Evolutionary conservation across 108 stramenopile species (phyloP).

Genomic region (Nitzschia putrida): DNA sequence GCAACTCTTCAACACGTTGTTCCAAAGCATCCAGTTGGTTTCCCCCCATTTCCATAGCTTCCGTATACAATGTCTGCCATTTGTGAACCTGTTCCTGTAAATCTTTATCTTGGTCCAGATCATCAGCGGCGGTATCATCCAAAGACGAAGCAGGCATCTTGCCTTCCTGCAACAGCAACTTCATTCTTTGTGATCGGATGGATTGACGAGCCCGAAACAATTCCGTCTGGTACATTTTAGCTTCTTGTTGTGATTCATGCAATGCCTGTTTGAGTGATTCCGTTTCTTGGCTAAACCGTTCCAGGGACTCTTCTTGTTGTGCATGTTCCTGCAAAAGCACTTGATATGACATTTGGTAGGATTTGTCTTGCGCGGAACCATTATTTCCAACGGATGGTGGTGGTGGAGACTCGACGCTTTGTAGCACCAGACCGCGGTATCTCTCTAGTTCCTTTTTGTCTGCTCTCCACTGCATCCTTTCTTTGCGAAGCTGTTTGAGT

Average conservation of each 20-base stretch:
- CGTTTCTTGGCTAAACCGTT: neutral
- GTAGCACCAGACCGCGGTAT: neutral
- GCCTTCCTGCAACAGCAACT: too few species aligned
- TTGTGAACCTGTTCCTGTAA: conserved; percentile 7
- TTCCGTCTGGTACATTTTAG: neutral
- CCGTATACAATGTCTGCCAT: conserved; percentile 5
- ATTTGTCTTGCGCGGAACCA: neutral
- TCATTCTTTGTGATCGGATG: neutral
- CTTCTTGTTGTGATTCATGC: neutral
- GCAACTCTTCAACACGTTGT: conserved; percentile 6
- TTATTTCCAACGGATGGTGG: too few species aligned
- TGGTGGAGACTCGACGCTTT: neutral
- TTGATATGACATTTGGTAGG: neutral
- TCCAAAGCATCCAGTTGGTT: conserved; percentile 15
- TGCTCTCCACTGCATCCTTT: conserved; percentile 8
- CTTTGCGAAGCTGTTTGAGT: conserved; percentile 4
- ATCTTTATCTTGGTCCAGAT: neutral
- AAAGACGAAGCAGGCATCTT: too few species aligned
- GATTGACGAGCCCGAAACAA: neutral
- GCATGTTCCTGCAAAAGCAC: conserved; percentile 10
- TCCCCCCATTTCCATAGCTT: conserved; percentile 6
- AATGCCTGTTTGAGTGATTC: conserved; percentile 2
- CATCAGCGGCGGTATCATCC: neutral
- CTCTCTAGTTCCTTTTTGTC: conserved; percentile 9
- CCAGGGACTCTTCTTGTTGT: conserved; percentile 3